A percentile compares a stretch with the other conserved stretches of the same genome.
Evolutionary conservation across 2,329 filamentous ascomycete genomes (phyloP).

Genomic region (Verticillium nubilum): DNA sequence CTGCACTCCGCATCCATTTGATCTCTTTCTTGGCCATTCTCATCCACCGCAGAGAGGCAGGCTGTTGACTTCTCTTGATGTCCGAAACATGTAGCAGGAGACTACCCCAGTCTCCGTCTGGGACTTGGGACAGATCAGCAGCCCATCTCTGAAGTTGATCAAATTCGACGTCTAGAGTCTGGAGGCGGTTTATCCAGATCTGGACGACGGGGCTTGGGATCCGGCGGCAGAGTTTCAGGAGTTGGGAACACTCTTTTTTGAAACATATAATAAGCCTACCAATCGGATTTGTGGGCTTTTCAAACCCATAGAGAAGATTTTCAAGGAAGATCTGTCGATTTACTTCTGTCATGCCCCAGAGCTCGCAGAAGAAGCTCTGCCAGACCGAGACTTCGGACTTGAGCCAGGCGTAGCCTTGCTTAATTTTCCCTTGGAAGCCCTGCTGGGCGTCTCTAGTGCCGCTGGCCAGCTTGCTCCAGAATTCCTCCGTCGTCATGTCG

Average conservation of each 20-base stretch:
- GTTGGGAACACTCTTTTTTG: not conserved
- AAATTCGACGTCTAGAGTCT: not conserved
- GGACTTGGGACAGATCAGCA: not conserved
- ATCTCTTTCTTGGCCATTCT: slow-evolving; percentile 7
- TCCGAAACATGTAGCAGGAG: not conserved
- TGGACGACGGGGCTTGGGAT: not conserved
- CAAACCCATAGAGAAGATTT: not conserved
- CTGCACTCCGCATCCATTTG: not conserved
- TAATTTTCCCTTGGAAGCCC: not conserved
- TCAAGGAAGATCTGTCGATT: not conserved
- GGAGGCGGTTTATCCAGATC: not conserved
- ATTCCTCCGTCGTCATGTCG: not conserved
- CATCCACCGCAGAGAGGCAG: slow-evolving; percentile 1
- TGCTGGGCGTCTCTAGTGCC: too few species aligned
- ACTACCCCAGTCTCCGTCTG: not conserved
- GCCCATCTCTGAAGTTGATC: not conserved
- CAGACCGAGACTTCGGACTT: not conserved
- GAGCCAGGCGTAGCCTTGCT: not conserved
- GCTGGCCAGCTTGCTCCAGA: not conserved
- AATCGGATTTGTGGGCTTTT: not conserved
- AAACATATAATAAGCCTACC: not conserved
- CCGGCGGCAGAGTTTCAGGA: not conserved
- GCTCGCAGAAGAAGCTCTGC: not conserved
- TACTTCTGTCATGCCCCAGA: not conserved
- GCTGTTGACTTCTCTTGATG: slow-evolving; percentile 1